Conservation (phyloP, 208 protist species). For the Endotrypanum monterogeii region DNA sequence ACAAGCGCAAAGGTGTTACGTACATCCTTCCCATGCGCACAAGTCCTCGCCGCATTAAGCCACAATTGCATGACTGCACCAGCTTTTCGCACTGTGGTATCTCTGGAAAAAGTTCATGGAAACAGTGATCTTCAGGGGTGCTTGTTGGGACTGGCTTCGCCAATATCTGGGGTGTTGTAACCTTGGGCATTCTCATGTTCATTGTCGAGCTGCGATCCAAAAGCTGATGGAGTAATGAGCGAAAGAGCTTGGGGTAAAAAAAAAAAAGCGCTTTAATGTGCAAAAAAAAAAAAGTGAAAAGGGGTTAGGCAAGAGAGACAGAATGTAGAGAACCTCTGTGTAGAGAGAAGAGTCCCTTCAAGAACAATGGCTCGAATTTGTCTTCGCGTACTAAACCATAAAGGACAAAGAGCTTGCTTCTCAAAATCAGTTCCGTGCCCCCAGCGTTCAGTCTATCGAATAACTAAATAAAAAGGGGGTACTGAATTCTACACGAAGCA, state of each 20-base stretch:
- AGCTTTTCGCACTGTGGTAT: conserved; percentile 51
- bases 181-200: conserved; percentile 4
- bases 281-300: neutral
- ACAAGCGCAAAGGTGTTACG: conserved; percentile 52
- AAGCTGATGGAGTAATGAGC: no score
- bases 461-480: no score
- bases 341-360: neutral
- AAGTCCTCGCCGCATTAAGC: conserved; percentile 37
- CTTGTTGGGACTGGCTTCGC: conserved; percentile 22
- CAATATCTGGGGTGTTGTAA: conserved; percentile 1
- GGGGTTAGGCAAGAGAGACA: neutral
- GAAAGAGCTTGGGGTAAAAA: neutral
- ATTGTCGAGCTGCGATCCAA: neutral
- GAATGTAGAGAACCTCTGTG: neutral
- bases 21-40: conserved; percentile 64
- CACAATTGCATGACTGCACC: conserved; percentile 50
- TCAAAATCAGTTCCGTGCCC: neutral
- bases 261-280: neutral
- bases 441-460: neutral
- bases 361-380: neutral
- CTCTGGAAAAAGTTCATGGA: conserved; percentile 51
- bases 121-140: conserved; percentile 40
- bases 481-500: conserved; percentile 8
- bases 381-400: neutral
- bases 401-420: neutral